Evolutionary conservation across 2,329 filamentous ascomycete genomes (phyloP).

Genomic region (Paecilomyces niveus): DNA sequence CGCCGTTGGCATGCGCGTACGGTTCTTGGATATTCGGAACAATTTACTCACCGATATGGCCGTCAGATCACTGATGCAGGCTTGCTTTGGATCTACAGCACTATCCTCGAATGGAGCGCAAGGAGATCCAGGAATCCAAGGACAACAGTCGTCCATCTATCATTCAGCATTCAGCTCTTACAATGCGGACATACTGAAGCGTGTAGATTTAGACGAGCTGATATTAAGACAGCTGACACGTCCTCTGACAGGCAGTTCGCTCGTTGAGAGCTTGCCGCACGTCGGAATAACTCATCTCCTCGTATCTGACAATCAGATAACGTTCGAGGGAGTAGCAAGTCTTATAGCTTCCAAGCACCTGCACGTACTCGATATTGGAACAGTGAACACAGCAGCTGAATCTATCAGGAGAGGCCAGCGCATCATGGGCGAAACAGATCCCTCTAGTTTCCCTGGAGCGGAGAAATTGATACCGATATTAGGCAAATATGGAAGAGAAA

Average conservation of each 20-base stretch:
- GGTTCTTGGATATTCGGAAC: slow-evolving; percentile 51
- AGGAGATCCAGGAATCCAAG: slow-evolving; percentile 2
- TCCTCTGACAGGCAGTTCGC: slow-evolving; percentile 45
- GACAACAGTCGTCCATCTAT: slow-evolving; percentile 5
- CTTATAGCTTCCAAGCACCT: slow-evolving; percentile 46
- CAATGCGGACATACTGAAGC: slow-evolving; percentile 17
- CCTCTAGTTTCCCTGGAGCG: slow-evolving; percentile 37
- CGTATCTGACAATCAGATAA: slow-evolving; percentile 49
- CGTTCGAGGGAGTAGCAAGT: slow-evolving; percentile 48
- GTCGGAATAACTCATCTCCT: slow-evolving; percentile 55
- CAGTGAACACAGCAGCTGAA: slow-evolving; percentile 32
- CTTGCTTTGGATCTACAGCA: slow-evolving; percentile 37
- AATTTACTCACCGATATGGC: slow-evolving; percentile 52
- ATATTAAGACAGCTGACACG: slow-evolving; percentile 43
- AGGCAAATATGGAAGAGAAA: slow-evolving; percentile 38
- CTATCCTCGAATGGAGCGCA: not conserved
- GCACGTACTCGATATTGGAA: slow-evolving; percentile 50
- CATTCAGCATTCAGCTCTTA: slow-evolving; percentile 4
- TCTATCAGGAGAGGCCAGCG: slow-evolving; percentile 15
- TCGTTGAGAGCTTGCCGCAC: slow-evolving; percentile 49
- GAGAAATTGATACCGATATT: slow-evolving; percentile 50
- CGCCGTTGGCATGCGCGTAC: slow-evolving; percentile 45
- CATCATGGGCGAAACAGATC: slow-evolving; percentile 1
- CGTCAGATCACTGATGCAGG: slow-evolving; percentile 44
- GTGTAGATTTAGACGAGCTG: slow-evolving; percentile 37